Base-by-base conservation (phyloP, 768 basidiomycete genomes). In the Hygrocybe coccinea region DNA sequence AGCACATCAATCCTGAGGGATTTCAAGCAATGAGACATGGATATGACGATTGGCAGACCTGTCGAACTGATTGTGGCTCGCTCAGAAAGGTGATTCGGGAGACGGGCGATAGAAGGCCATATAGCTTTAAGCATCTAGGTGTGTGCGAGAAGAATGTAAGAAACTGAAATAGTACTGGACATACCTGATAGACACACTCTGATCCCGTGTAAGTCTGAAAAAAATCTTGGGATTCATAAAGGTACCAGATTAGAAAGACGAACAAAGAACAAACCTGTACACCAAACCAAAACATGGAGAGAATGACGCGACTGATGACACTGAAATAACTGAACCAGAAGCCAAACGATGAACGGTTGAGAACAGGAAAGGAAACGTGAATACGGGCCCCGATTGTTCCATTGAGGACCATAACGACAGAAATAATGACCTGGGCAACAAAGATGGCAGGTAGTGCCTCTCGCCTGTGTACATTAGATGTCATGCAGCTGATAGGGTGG, bases 301-400 rank as follows among this genome's bases (percentile, higher is more conserved):
- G 79, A 17, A 90, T 71, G 43, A 84, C 79, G 19, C 90, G 81
- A 60, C 87, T 89, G 56, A 92, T 66, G 45, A 94, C 87, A 56
- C 82, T 84, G 68, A 92, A 92, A 70, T 91, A 93, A 65, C 89
- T 88, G 62, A 93, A 80, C 83, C 87, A 93, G 72, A 91, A 93
- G 1, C 92, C 91, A 61, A 93, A 89, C 0, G 87, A 91, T 1
- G 91, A 90, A 14, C 91, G 78, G 61, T 86, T 89, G n/a, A 91
- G 74, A 49, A 93, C 73, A 0, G 80, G 78, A 65, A 91, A 91
- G 0, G 87, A 81, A 22, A 92, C 73, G 60, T 89, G 89, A 44
- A 90, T 77, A 17, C 86, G 80, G 22, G 90, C 86, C 22, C 91
- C 89, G 24, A 83, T 78, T 4, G 86, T 84, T 48, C 91, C 91